phyloP scores from a whole-genome alignment of 495 filamentous ascomycete species.

The Neurospora sp. region DNA sequence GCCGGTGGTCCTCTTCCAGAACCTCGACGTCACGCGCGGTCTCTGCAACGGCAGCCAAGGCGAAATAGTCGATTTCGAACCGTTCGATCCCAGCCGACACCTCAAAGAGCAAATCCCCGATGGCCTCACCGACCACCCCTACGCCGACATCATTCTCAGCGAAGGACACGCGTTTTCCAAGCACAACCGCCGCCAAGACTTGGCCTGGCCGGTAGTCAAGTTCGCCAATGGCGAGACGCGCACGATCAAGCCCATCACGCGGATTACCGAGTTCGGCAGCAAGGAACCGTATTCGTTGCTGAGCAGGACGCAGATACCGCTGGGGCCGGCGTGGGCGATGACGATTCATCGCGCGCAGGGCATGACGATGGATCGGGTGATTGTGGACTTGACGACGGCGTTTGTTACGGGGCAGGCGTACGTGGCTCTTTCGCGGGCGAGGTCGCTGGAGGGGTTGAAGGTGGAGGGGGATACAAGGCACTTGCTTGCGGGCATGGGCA shows the following conservation, averaged over 20 bases:
- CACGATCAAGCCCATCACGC: constrained; percentile 39
- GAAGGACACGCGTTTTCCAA: no score
- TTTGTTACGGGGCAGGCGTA: constrained; percentile 90
- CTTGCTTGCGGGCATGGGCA: constrained; percentile 9
- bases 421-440: constrained; percentile 71
- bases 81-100: not conserved
- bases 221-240: constrained; percentile 41
- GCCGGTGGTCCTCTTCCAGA: constrained; percentile 91
- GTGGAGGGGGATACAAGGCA: constrained; percentile 24
- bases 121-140: no score
- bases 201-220: constrained; percentile 61
- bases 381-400: constrained; percentile 72
- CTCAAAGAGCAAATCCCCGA: not conserved
- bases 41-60: no score
- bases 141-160: no score
- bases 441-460: constrained; percentile 60
- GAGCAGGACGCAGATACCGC: constrained; percentile 69
- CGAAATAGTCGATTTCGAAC: no score
- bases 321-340: constrained; percentile 89
- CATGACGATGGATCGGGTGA: constrained; percentile 83
- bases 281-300: constrained; percentile 46
- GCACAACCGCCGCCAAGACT: no score
- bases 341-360: constrained; percentile 94
- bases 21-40: constrained; percentile 49
- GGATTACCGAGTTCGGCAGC: constrained; percentile 34